These are phyloP conservation scores for Schizochytrium sp. DNA, from an alignment of 108 stramenopile genomes.

Conservation along the genomic window DNA sequence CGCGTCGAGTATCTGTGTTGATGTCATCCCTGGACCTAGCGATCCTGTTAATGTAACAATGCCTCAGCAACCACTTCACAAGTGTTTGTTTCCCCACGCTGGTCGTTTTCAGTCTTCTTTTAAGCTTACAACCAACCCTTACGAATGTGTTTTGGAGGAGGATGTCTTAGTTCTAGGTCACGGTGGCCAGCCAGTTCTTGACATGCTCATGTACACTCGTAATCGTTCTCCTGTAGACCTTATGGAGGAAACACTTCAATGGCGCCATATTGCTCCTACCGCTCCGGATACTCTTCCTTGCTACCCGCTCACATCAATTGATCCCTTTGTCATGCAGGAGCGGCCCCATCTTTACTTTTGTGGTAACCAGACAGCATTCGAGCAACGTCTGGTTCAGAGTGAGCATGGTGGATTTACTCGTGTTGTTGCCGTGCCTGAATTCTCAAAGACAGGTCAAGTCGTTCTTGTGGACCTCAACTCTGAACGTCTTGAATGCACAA, in stretches of 20 bases:
- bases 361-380: slow-evolving; percentile 72
- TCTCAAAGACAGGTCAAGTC: slow-evolving; percentile 70
- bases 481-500: slow-evolving; percentile 68
- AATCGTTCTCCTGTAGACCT: slow-evolving; percentile 23
- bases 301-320: slow-evolving; percentile 72
- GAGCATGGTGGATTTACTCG: slow-evolving; percentile 36
- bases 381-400: slow-evolving; percentile 59
- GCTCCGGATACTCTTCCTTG: slow-evolving; percentile 77
- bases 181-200: slow-evolving; percentile 69
- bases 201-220: slow-evolving; percentile 66
- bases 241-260: slow-evolving; percentile 69
- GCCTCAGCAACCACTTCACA: slow-evolving; percentile 77
- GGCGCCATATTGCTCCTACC: slow-evolving; percentile 76
- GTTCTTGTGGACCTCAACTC: slow-evolving; percentile 68
- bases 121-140: slow-evolving; percentile 68
- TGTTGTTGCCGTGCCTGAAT: slow-evolving; percentile 70
- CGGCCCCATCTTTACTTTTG: slow-evolving; percentile 72
- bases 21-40: slow-evolving; percentile 71
- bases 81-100: slow-evolving; percentile 69
- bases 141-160: slow-evolving; percentile 64
- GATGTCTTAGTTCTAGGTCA: slow-evolving; percentile 66
- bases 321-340: slow-evolving; percentile 75
- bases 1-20: slow-evolving; percentile 70
- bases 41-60: slow-evolving; percentile 72
- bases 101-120: slow-evolving; percentile 61